These are phyloP conservation scores for Centaurea solstitialis DNA, from an alignment of 129 eudicot species.

Conservation along the genomic window DNA sequence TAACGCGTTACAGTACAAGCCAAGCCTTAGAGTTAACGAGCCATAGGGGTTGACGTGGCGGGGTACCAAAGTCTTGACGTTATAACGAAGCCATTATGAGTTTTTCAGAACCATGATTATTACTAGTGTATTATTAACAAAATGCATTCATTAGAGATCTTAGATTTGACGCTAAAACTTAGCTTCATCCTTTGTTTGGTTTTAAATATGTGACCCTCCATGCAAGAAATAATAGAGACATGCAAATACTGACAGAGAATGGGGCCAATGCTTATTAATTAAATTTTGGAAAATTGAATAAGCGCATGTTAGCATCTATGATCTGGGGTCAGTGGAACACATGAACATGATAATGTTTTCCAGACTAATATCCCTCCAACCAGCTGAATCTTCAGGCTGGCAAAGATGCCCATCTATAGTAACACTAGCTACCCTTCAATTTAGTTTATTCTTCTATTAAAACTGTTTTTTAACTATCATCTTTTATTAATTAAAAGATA, in stretches of 20 bases:
- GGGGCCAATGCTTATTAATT: conserved; percentile 12
- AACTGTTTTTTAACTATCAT: too few species aligned
- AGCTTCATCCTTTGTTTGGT: background rate
- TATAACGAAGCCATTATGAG: too few species aligned
- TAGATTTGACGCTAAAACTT: conserved; percentile 3
- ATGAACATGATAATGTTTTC: conserved; percentile 25
- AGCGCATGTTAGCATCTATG: conserved; percentile 31
- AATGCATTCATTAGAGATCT: background rate
- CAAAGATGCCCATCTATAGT: conserved; percentile 16
- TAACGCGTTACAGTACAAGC: too few species aligned
- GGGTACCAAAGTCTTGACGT: too few species aligned
- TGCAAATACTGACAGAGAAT: conserved; percentile 1
- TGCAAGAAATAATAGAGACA: conserved; percentile 35
- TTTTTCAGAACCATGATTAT: background rate
- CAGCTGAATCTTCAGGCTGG: conserved; percentile 21
- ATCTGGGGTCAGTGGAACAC: conserved; percentile 24
- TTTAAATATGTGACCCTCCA: conserved; percentile 20
- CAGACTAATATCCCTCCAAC: conserved; percentile 18
- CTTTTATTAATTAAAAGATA: too few species aligned
- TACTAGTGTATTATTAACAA: background rate
- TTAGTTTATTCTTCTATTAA: background rate
- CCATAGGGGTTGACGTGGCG: too few species aligned
- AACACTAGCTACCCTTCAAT: background rate
- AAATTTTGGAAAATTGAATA: conserved; percentile 3
- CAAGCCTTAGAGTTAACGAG: too few species aligned